Conservation (phyloP, 768 basidiomycete genomes). For the Lentinula aciculospora region DNA sequence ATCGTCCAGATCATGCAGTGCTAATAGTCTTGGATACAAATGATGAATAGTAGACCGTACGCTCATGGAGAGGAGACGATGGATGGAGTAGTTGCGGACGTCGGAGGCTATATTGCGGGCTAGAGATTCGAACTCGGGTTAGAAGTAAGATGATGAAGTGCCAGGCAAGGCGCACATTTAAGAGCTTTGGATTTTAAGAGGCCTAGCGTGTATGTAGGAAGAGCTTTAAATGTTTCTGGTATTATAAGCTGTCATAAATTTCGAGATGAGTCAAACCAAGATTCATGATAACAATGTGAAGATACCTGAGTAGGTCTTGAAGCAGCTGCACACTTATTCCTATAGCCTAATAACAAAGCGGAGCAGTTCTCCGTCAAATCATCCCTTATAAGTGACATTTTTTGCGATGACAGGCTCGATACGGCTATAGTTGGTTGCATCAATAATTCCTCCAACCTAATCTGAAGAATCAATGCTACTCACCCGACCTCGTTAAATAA, state of each 20-base stretch:
- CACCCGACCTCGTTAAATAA: slow-evolving; percentile 74
- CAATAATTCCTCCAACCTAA: background rate
- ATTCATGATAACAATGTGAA: background rate
- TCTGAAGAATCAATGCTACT: slow-evolving; percentile 16
- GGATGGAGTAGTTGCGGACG: slow-evolving; percentile 82
- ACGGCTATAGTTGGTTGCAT: slow-evolving; percentile 49
- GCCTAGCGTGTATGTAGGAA: slow-evolving; percentile 77
- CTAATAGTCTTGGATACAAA: slow-evolving; percentile 85
- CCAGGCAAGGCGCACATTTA: slow-evolving; percentile 56
- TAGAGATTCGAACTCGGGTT: slow-evolving; percentile 21
- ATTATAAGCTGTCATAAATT: slow-evolving; percentile 66
- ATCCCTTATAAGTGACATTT: slow-evolving; percentile 74
- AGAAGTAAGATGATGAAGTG: background rate
- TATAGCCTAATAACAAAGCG: slow-evolving; percentile 76
- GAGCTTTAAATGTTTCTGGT: slow-evolving; percentile 85
- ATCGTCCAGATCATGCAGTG: slow-evolving; percentile 79
- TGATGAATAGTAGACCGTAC: slow-evolving; percentile 68
- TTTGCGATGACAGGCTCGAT: slow-evolving; percentile 48
- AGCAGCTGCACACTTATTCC: slow-evolving; percentile 81
- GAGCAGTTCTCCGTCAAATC: slow-evolving; percentile 81
- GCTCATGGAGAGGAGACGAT: slow-evolving; percentile 66
- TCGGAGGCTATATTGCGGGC: slow-evolving; percentile 90
- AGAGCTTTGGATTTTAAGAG: slow-evolving; percentile 87
- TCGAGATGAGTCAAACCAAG: background rate
- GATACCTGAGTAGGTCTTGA: slow-evolving; percentile 75